Conservation (phyloP, 805 yeast genomes). For the Kluyveromyces starmeri region DNA sequence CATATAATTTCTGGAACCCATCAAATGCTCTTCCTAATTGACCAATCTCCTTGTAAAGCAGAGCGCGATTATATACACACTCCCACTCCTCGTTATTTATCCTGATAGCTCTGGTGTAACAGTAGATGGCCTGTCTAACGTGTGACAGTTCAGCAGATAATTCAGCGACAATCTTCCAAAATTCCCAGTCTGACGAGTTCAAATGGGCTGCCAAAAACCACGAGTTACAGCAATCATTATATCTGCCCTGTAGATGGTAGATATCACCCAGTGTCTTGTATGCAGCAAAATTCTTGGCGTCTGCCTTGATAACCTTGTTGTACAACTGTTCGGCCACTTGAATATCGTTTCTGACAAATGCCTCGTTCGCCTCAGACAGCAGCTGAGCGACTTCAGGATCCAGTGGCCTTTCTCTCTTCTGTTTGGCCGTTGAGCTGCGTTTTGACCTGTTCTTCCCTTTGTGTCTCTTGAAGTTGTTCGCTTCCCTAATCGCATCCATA, state of each 20-base stretch:
- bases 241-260: conserved; percentile 54
- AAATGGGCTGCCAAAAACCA: conserved; percentile 79
- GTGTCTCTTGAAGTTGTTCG: conserved; percentile 51
- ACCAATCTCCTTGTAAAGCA: conserved; percentile 56
- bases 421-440: conserved; percentile 20
- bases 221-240: conserved; percentile 65
- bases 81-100: conserved; percentile 42
- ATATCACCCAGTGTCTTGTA: conserved; percentile 86
- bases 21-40: conserved; percentile 66
- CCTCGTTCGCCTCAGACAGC: conserved; percentile 69
- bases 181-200: conserved; percentile 62
- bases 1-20: conserved; percentile 53
- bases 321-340: conserved; percentile 51
- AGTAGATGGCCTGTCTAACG: conserved; percentile 66
- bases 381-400: conserved; percentile 66
- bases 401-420: conserved; percentile 33
- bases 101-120: conserved; percentile 59
- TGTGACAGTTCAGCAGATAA: conserved; percentile 57
- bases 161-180: conserved; percentile 74
- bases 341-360: conserved; percentile 58
- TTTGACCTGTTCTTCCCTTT: conserved; percentile 29
- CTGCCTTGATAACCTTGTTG: conserved; percentile 65
- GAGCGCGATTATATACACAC: conserved; percentile 54
- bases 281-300: conserved; percentile 71
- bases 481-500: conserved; percentile 58